Evolutionary conservation across 2,329 filamentous ascomycete genomes (phyloP).

Genomic region (Xylaria sp.): DNA sequence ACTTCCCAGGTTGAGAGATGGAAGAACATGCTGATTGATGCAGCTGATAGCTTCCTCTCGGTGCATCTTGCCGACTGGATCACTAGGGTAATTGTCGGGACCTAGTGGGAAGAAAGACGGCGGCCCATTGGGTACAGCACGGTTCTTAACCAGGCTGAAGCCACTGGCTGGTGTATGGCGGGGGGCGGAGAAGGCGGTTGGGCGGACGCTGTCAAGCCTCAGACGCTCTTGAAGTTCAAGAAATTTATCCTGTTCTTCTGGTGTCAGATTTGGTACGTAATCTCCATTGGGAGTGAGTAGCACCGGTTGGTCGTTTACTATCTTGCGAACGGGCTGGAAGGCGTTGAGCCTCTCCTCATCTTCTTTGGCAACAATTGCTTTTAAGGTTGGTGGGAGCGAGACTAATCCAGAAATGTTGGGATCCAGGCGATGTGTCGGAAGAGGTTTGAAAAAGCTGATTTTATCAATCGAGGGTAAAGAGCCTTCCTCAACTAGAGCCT

Average conservation of each 20-base stretch:
- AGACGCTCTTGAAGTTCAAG: slow-evolving; percentile 73
- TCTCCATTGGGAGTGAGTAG: slow-evolving; percentile 81
- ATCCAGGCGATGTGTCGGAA: slow-evolving; percentile 50
- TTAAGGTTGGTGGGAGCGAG: slow-evolving; percentile 53
- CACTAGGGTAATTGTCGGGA: slow-evolving; percentile 59
- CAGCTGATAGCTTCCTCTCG: slow-evolving; percentile 73
- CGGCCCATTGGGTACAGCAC: slow-evolving; percentile 71
- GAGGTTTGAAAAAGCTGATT: slow-evolving; percentile 55
- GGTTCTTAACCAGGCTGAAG: slow-evolving; percentile 71
- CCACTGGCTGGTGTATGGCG: slow-evolving; percentile 66
- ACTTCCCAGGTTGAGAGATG: slow-evolving; percentile 64
- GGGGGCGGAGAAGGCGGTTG: slow-evolving; percentile 65
- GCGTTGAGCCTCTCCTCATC: slow-evolving; percentile 66
- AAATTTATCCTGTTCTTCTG: slow-evolving; percentile 76
- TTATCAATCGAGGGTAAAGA: slow-evolving; percentile 50
- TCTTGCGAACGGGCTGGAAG: slow-evolving; percentile 69
- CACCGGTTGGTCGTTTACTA: slow-evolving; percentile 72
- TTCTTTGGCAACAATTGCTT: slow-evolving; percentile 61
- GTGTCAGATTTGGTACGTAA: slow-evolving; percentile 76
- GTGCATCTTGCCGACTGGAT: slow-evolving; percentile 72
- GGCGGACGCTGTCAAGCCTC: slow-evolving; percentile 59
- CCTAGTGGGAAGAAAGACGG: slow-evolving; percentile 69
- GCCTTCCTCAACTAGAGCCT: slow-evolving; percentile 51
- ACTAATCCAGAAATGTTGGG: slow-evolving; percentile 44
- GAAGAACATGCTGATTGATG: slow-evolving; percentile 75